Conservation (phyloP, 2,329 filamentous ascomycete genomes). For the Beauveria caledonica region DNA sequence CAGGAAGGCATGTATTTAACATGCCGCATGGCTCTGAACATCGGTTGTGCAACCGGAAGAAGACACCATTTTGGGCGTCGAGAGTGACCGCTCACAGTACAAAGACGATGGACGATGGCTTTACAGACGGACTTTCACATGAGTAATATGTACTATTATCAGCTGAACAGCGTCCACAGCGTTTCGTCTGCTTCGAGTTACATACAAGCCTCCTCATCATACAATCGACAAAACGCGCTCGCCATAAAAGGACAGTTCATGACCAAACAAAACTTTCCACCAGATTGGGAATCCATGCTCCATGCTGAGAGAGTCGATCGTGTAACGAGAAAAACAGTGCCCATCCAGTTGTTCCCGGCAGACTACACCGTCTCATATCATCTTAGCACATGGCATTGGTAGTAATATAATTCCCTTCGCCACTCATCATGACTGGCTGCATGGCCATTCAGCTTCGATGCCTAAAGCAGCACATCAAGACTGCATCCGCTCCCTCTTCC, state of each 20-base stretch:
- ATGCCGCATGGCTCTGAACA: too few species aligned
- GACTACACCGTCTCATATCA: not conserved
- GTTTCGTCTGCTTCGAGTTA: not conserved
- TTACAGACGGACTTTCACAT: not conserved
- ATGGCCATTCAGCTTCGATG: not conserved
- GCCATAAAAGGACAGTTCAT: not conserved
- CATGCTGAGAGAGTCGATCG: not conserved
- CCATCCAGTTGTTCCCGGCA: not conserved
- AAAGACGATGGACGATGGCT: not conserved
- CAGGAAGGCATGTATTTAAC: too few species aligned
- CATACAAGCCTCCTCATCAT: not conserved
- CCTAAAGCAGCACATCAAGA: not conserved
- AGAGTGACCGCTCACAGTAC: too few species aligned
- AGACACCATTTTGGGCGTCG: too few species aligned
- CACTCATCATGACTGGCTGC: not conserved
- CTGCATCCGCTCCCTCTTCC: not conserved
- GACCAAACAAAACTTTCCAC: not conserved
- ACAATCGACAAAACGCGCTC: not conserved
- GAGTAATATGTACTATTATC: not conserved
- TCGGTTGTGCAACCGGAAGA: not conserved
- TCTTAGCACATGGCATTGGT: not conserved
- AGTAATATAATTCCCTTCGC: not conserved
- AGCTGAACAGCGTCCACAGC: not conserved
- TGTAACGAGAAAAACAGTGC: not conserved
- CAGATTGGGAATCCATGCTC: not conserved